Evolutionary conservation across 2,329 filamentous ascomycete species (phyloP).

Genomic region (Trichocomaceae sp.): DNA sequence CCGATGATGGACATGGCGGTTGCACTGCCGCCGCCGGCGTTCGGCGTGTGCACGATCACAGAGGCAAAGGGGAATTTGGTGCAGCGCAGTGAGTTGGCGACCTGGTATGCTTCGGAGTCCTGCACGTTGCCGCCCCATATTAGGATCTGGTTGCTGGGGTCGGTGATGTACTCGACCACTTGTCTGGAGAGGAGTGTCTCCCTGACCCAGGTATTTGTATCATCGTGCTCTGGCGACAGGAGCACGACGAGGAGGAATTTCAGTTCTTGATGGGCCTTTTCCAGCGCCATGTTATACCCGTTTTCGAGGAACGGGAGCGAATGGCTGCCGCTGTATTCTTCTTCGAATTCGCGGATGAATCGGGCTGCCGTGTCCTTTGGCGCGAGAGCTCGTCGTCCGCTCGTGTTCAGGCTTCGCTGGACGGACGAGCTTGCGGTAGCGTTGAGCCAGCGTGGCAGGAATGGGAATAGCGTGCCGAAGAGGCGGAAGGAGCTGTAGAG

Average conservation of each 20-base stretch:
- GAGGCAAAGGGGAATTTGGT: slow-evolving; percentile 90
- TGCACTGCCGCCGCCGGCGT: slow-evolving; percentile 68
- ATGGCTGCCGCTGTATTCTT: slow-evolving; percentile 72
- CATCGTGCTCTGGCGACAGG: slow-evolving; percentile 88
- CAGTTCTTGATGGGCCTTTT: slow-evolving; percentile 80
- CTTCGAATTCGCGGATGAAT: slow-evolving; percentile 89
- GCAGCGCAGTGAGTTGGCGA: slow-evolving; percentile 76
- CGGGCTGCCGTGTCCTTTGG: slow-evolving; percentile 82
- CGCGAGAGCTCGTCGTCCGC: slow-evolving; percentile 66
- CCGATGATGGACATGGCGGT: slow-evolving; percentile 88
- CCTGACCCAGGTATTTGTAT: slow-evolving; percentile 72
- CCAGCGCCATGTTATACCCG: slow-evolving; percentile 85
- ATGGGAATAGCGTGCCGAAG: slow-evolving; percentile 70
- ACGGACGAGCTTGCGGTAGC: slow-evolving; percentile 42
- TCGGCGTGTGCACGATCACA: slow-evolving; percentile 79
- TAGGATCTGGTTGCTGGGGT: slow-evolving; percentile 70
- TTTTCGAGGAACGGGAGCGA: slow-evolving; percentile 72
- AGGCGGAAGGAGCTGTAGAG: slow-evolving; percentile 62
- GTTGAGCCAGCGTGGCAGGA: slow-evolving; percentile 61
- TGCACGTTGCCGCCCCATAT: slow-evolving; percentile 90
- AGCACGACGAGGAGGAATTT: slow-evolving; percentile 88
- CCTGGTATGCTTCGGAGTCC: slow-evolving; percentile 90
- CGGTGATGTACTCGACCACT: slow-evolving; percentile 65
- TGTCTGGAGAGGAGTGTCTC: slow-evolving; percentile 74
- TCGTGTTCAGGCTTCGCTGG: slow-evolving; percentile 50